Evolutionary conservation across 2,329 filamentous ascomycete genomes (phyloP), one percentile per base, ranked within the genome.

Genomic region (Scorias spongiosa): DNA sequence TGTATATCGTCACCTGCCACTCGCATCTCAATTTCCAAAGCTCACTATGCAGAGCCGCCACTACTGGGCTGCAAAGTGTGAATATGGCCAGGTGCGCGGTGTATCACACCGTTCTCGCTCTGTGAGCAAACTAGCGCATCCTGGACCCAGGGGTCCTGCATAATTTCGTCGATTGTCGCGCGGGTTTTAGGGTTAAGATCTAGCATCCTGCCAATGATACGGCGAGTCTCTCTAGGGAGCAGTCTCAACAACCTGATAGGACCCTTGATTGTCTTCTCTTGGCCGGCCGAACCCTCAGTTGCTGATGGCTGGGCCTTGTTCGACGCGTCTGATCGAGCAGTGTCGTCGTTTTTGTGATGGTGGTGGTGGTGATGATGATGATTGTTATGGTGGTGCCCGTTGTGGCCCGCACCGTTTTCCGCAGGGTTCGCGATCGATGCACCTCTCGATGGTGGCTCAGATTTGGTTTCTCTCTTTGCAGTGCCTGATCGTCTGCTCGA

Each of bases 181-280:
- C 91, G 77, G 51, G 82, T 81, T 57, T 77, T 81, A 0, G 88
- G 86, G 55, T 94, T 78, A 42, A 95, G 72, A 56, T 91, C 86
- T 30, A 98, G 74, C 91, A 98, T 98, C 45, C 84, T 75, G 39
- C 85, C 81, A 44, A 98, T 82, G 49, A 98, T 87, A 58, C 89
- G 81, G 42, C 91, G 74, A 51, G 82, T 93, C 64, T 96, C 91
- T 47, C 89, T 74, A 1, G 91, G 91, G 9, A 98, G 70, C 30
- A 96, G 69, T 37, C 91, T 78, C 28, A 98, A 68, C 38, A 98
- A 75, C 40, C 91, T 76, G 83, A 89, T 93, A 2, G 91, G 91
- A 0, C 91, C 91, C 56, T 87, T 85, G 53, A 98, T 93, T 0
- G 86, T 76, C 78, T 81, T 57, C 75, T 78, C 29, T 12, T 28